phyloP scores from a whole-genome alignment of 2,329 filamentous ascomycete species.

The Nakataea oryzae region DNA sequence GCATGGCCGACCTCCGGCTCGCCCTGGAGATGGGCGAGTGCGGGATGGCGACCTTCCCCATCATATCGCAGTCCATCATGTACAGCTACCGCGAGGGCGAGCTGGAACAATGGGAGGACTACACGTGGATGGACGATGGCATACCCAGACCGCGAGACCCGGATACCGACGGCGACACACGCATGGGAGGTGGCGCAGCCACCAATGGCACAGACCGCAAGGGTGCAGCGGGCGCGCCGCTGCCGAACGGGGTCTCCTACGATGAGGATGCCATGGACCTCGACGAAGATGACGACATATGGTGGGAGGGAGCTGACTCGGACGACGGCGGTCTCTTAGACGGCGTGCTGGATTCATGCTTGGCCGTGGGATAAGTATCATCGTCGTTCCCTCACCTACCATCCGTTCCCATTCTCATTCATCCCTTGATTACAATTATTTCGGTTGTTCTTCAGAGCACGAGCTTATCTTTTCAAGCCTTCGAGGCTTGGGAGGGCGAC shows the following conservation, averaged over 20 bases:
- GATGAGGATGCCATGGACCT: constrained; percentile 47
- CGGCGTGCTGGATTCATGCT: constrained; percentile 43
- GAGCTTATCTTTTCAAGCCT: neutral
- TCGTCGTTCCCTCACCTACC: neutral
- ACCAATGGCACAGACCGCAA: constrained; percentile 23
- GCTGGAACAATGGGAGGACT: constrained; percentile 55
- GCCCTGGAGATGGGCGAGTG: constrained; percentile 66
- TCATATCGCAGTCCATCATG: constrained; percentile 60
- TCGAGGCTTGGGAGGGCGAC: no score
- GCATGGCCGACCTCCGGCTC: constrained; percentile 68
- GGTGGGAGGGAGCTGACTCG: constrained; percentile 50
- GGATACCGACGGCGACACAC: constrained; percentile 16
- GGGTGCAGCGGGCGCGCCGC: constrained; percentile 3
- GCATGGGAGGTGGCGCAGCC: constrained; percentile 18
- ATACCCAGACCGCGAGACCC: neutral
- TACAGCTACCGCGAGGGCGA: constrained; percentile 67
- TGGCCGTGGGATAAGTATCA: constrained; percentile 29
- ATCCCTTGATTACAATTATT: neutral
- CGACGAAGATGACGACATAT: constrained; percentile 43
- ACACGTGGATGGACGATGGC: constrained; percentile 37
- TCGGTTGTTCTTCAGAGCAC: neutral
- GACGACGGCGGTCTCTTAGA: constrained; percentile 43
- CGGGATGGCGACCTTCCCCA: constrained; percentile 67
- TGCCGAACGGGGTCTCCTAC: constrained; percentile 36
- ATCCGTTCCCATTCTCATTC: neutral